Evolutionary conservation across 108 stramenopile species (phyloP), one percentile per base, ranked within the genome.

Genomic region (Stephanodiscus minutulus): DNA sequence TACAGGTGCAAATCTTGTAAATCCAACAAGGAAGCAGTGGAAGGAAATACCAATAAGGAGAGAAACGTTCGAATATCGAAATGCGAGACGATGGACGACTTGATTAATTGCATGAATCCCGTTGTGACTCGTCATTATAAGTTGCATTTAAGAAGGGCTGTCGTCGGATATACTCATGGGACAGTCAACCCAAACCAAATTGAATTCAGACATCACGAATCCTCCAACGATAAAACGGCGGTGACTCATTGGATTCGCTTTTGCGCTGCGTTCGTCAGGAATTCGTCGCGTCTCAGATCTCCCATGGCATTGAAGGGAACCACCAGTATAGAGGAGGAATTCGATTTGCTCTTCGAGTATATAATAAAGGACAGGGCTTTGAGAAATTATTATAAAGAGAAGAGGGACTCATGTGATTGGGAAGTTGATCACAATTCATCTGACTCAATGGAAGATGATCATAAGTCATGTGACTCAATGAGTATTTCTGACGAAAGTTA

Each of bases 181-280:
- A 2, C 44, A 50, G 54, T 44, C 7, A 57, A 64, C 9, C 56
- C 77, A 28, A 76, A 78, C 33, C 72, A 64, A 11, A 68, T 90
- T 2, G 89, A 90, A 66, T 90, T 90, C 66, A 68, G 89, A 44
- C 89, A 90, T 22, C 89, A 90, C 57, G 70, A 83, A 10, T 75
- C 84, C 6, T 82, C 85, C 52, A 69, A 43, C 12, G 68, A 84
- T 35, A 86, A 82, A 46, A 62, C 43, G 13, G 80, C 84, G 18
- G 49, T 88, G 22, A 67, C 61, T 35, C 70, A 79, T 25, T 90
- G 87, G 87, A 75, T 90, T 24, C 63, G 87, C 11, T 88, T 90
- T 54, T 70, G 80, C 59, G 44, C 25, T 12, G 47, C 83, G 61
- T 80, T 83, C 72, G 64, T 74, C 1, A 25, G 37, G 15, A 81